A percentile compares a stretch with the other conserved stretches of the same genome.
phyloP scores from a whole-genome alignment of 768 basidiomycete species.

The Pholiota microspora region DNA sequence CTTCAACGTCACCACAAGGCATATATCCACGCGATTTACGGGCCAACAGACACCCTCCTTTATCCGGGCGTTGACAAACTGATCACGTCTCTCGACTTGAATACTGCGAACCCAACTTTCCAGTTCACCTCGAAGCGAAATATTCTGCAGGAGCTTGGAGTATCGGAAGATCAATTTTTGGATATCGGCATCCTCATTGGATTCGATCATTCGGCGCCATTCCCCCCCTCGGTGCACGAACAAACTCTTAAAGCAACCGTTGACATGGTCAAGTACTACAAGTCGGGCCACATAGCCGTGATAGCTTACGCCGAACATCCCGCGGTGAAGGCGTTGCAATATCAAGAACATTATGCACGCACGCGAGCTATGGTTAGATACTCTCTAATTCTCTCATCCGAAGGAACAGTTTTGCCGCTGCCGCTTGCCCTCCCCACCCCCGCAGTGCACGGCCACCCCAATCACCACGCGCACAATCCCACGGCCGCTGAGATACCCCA shows the following conservation, averaged over 20 bases:
- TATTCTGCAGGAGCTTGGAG: constrained; percentile 54
- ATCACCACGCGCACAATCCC: constrained; percentile 62
- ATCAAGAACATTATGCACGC: constrained; percentile 84
- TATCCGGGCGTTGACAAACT: constrained; percentile 88
- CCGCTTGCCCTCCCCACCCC: constrained; percentile 64
- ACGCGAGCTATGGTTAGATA: constrained; percentile 91
- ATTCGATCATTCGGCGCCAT: constrained; percentile 75
- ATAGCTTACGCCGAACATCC: constrained; percentile 78
- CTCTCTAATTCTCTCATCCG: constrained; percentile 85
- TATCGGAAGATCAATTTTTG: constrained; percentile 89
- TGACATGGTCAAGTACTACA: constrained; percentile 92
- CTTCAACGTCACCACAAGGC: constrained; percentile 89
- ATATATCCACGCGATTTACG: constrained; percentile 94
- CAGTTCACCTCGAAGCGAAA: constrained; percentile 79
- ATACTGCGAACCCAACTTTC: constrained; percentile 66
- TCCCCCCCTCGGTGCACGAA: constrained; percentile 81
- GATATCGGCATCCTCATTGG: constrained; percentile 93
- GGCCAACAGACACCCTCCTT: constrained; percentile 85
- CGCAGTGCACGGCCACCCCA: constrained; percentile 46
- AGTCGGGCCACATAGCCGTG: constrained; percentile 81
- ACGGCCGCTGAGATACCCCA: constrained; percentile 86
- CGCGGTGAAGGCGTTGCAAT: constrained; percentile 75
- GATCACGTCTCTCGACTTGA: constrained; percentile 85
- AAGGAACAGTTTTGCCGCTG: constrained; percentile 78
- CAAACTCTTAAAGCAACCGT: constrained; percentile 82